phyloP scores from a whole-genome alignment of 176 grass and related monocot genomes.

The Oryza longistaminata region DNA sequence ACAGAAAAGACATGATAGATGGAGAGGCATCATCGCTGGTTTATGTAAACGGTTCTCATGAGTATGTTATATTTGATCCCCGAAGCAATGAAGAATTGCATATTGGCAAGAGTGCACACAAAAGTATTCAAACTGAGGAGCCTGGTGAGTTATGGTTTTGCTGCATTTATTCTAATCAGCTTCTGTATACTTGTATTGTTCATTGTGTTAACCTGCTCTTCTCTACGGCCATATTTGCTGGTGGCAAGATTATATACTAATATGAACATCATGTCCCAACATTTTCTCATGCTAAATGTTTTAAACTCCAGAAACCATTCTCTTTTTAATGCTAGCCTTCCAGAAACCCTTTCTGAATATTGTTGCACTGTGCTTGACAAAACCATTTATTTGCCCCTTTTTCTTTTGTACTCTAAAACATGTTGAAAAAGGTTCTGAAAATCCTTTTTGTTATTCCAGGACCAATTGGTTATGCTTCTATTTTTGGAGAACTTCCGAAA shows the following conservation, averaged over 20 bases:
- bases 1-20: conserved; percentile 26
- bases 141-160: conserved; percentile 50
- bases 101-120: conserved; percentile 31
- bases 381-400: neutral
- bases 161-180: neutral
- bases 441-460: conserved; percentile 50
- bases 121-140: conserved; percentile 57
- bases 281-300: no score
- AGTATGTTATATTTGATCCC: conserved; percentile 88
- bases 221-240: neutral
- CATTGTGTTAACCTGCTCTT: neutral
- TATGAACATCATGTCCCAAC: neutral
- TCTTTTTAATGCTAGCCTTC: no score
- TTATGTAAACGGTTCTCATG: conserved; percentile 74
- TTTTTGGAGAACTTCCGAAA: conserved; percentile 72
- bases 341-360: no score
- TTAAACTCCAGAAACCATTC: no score
- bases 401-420: neutral
- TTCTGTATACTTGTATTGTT: neutral
- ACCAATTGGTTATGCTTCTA: conserved; percentile 67
- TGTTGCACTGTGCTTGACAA: no score
- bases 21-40: conserved; percentile 43
- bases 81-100: conserved; percentile 39
- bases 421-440: neutral
- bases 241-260: neutral